Evolutionary conservation across 306 rosid genomes (phyloP), one percentile per base, ranked within the genome.

Genomic region (Prunus armeniaca): DNA sequence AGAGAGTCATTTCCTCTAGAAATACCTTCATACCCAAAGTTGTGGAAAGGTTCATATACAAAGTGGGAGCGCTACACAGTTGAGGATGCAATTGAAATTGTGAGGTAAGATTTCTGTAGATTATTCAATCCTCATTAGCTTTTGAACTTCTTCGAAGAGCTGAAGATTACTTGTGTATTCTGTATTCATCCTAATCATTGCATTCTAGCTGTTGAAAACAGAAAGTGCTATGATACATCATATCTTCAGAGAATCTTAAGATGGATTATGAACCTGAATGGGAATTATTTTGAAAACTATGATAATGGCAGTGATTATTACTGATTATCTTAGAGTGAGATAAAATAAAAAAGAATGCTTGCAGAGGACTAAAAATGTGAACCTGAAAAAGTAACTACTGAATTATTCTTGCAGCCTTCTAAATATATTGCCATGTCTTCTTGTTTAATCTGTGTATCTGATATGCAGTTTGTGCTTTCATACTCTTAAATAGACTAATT

Each of bases 21-120:
- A 91, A 71, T 87, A 78, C 99, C 99, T 74, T 49, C 93, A 17
- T 89, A 89, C 83, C 99, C 97, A 70, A 91, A 92, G 14, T 83
- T 95, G 81, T 95, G 99, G 99, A 84, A 88, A 83, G 99, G 99
- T 78, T 79, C 99, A 70, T 95, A 95, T 69, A 81, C 99, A 56
- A 84, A 91, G 80, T 89, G 87, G 89, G 99, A 92, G 88, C 96
- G 99, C 19, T 95, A 92, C 80, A 92, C 97, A 0, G 80, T 89
- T 30, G 99, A 92, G 79, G 99, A 92, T 87, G 97, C 99, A 46
- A 75, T 83, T 66, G 99, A 95, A 50, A 86, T 95, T 55, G 99
- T 95, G 84, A 82, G 77, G 99, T 95, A 91, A 87, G 96, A 56
- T 75, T 66, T 62, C 67, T 76, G 45, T 55, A 69, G 62, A 82